Evolutionary conservation across 2,329 filamentous ascomycete species (phyloP), one percentile per base, ranked within the genome.

Genomic region (Nothopassalora personata): DNA sequence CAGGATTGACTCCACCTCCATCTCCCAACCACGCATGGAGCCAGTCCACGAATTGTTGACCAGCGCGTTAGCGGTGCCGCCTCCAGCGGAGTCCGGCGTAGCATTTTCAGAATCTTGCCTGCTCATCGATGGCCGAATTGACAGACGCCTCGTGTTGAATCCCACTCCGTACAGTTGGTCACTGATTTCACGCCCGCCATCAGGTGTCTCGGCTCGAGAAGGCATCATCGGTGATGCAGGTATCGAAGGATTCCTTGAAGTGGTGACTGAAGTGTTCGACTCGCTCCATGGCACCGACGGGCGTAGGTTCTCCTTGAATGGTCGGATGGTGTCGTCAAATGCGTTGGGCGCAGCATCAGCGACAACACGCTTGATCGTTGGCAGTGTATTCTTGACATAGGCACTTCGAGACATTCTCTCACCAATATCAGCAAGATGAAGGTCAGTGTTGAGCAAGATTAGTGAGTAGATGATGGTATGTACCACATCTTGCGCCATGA

Each of bases 401-500:
- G 97, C 93, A 63, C 83, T 87, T 57, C 89, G 86, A 1, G 93
- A 97, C 94, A 99, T 99, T 78, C 96, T 96, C 68, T 89, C 86
- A 62, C 96, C 91, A 67, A 97, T 96, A 71, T 97, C 92, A 59
- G 93, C 94, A 70, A 97, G 75, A 70, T 99, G 93, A 57, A 99
- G 80, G 77, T 99, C 94, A 34, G 94, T 99, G 70, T 99, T 99
- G 63, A 99, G 82, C 10, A 99, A 81, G 70, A 99, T 87, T 64
- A 99, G 86, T 0, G 94, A 97, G 74, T 97, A 99, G 76, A 91
- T 95, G 64, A 97, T 95, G 27, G 92, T 97, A 73, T 99, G 93
- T 18, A 99, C 92, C 51, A 97, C 89, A 77, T 97, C 93, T 89
- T 69, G 85, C 57, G 88, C 85, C 75, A 94, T 97, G 81, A 97